These are phyloP conservation scores for Mycena galericulata DNA, from an alignment of 768 basidiomycete species.

Conservation along the genomic window DNA sequence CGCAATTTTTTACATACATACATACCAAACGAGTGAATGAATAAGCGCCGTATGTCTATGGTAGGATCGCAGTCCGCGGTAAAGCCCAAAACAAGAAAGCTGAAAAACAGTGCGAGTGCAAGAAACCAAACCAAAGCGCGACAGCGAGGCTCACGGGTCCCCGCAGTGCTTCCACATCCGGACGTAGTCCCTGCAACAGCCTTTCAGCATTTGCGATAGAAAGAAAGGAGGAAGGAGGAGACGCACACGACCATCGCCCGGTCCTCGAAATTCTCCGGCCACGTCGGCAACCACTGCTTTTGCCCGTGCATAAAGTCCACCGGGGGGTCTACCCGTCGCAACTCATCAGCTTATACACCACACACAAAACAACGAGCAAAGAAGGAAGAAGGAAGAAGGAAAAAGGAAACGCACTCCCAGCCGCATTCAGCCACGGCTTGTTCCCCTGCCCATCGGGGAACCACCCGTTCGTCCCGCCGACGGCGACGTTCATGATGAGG, in stretches of 20 bases:
- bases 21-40: too few species aligned
- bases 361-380: too few species aligned
- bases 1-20: too few species aligned
- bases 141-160: too few species aligned
- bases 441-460: conserved; percentile 86
- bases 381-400: conserved; percentile 36
- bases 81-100: too few species aligned
- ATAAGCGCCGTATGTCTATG: too few species aligned
- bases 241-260: conserved; percentile 80
- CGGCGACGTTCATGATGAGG: conserved; percentile 83
- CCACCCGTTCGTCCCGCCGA: conserved; percentile 89
- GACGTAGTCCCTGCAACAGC: conserved; percentile 60
- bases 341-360: neutral
- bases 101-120: too few species aligned
- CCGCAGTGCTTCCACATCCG: too few species aligned
- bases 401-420: conserved; percentile 55
- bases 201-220: neutral
- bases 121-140: too few species aligned
- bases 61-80: too few species aligned
- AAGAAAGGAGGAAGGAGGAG: conserved; percentile 23
- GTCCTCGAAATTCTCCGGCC: conserved; percentile 72
- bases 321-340: conserved; percentile 66
- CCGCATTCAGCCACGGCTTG: conserved; percentile 83
- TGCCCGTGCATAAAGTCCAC: conserved; percentile 69
- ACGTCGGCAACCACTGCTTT: conserved; percentile 77